These are phyloP conservation scores for Chernovozyma aurita DNA, from an alignment of 1,139 yeast genomes.

Conservation along the genomic window DNA sequence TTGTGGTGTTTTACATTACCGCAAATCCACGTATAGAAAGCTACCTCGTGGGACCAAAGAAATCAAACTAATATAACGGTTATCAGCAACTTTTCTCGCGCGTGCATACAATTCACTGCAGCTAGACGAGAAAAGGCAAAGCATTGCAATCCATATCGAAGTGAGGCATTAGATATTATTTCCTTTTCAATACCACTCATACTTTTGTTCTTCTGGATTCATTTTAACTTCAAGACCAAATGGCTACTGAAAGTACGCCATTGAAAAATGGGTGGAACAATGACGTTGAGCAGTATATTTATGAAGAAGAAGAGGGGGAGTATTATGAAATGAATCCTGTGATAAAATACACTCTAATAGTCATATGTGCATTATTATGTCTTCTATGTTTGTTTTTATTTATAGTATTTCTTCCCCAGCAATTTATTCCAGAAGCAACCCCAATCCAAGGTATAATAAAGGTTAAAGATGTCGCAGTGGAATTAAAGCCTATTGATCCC, in stretches of 20 bases:
- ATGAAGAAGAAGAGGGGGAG: constrained; percentile 13
- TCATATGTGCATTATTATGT: constrained; percentile 16
- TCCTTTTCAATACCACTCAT: too few species aligned
- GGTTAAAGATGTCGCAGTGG: constrained; percentile 21
- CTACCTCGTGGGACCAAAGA: too few species aligned
- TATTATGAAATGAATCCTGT: constrained; percentile 15
- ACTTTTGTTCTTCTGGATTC: too few species aligned
- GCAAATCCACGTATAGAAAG: too few species aligned
- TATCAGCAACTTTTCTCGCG: too few species aligned
- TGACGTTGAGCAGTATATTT: constrained; percentile 2
- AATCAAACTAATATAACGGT: too few species aligned
- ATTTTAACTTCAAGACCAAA: neutral
- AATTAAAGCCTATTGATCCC: constrained; percentile 20
- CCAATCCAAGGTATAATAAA: constrained; percentile 23
- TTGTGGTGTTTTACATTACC: too few species aligned
- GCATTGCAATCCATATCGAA: too few species aligned
- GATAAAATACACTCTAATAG: constrained; percentile 12
- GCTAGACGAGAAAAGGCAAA: too few species aligned
- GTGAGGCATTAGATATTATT: too few species aligned
- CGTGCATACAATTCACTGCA: too few species aligned
- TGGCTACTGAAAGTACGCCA: constrained; percentile 10
- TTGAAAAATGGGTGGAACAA: constrained; percentile 5
- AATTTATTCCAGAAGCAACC: constrained; percentile 32
- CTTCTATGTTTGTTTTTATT: constrained; percentile 25
- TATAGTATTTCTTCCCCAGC: constrained; percentile 28